A percentile compares a stretch with the other conserved stretches of the same genome.
phyloP scores from a whole-genome alignment of 1,284 basidiomycete genomes.

The Ceratobasidium sp. region DNA sequence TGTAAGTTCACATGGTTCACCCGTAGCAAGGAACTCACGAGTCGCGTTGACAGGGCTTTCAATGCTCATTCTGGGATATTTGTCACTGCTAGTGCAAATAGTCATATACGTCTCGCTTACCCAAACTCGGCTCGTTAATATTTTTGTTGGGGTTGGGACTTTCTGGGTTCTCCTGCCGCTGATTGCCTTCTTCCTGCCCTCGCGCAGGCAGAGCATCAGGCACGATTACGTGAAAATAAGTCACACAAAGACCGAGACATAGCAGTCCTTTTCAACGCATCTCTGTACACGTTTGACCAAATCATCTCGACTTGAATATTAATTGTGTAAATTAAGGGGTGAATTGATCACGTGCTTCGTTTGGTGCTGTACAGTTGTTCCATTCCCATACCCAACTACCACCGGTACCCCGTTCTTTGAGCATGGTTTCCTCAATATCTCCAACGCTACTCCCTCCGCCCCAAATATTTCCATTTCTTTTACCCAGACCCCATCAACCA shows the following conservation, averaged over 20 bases:
- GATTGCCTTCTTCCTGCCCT: too few relatives aligned
- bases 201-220: too few relatives aligned
- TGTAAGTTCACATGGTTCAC: too few relatives aligned
- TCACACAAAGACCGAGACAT: too few relatives aligned
- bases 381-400: neutral
- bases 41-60: slow-evolving; percentile 1
- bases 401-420: slow-evolving; percentile 1
- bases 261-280: too few relatives aligned
- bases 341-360: neutral
- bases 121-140: neutral
- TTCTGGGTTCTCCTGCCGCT: too few relatives aligned
- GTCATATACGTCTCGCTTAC: neutral
- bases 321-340: too few relatives aligned
- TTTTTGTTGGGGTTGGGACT: too few relatives aligned
- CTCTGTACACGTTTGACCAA: too few relatives aligned
- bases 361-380: neutral
- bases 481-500: slow-evolving; percentile 69
- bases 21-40: too few relatives aligned
- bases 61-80: neutral
- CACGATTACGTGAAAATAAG: too few relatives aligned
- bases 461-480: slow-evolving; percentile 64
- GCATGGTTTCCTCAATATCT: slow-evolving; percentile 36
- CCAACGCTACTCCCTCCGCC: slow-evolving; percentile 71
- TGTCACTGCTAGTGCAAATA: slow-evolving; percentile 1
- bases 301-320: too few relatives aligned